Conservation (phyloP, 345 rosid genomes). For the Geranium rotundifolium region DNA sequence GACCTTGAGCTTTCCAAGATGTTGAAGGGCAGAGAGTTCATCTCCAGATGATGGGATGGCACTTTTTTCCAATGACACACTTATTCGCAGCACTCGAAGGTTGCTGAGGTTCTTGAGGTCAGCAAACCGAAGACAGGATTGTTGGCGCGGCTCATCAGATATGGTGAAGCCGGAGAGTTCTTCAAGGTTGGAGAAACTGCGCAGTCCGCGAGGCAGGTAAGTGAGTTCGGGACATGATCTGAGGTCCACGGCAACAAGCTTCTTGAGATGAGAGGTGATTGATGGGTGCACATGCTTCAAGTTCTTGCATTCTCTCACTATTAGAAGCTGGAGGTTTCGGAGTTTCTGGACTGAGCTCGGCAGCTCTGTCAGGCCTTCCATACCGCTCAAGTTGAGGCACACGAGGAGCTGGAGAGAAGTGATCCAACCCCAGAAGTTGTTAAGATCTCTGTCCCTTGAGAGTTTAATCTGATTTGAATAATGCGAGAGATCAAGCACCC, state of each 20-base stretch:
- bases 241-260: conserved; percentile 2
- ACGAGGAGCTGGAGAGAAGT: conserved; percentile 2
- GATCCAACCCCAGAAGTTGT: neutral
- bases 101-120: neutral
- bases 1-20: conserved; percentile 1
- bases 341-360: conserved; percentile 2
- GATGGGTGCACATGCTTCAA: neutral
- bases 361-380: conserved; percentile 1
- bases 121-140: neutral
- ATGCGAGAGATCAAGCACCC: conserved; percentile 7
- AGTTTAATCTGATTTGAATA: no score
- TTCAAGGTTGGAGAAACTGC: conserved; percentile 1
- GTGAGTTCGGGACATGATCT: conserved; percentile 3
- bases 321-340: conserved; percentile 3
- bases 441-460: no score
- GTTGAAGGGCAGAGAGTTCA: neutral
- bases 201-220: conserved; percentile 1
- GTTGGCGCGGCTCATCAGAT: neutral
- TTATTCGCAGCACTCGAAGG: neutral
- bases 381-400: conserved; percentile 1
- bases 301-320: conserved; percentile 1
- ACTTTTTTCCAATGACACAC: neutral
- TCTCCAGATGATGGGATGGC: neutral
- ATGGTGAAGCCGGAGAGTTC: conserved; percentile 5
- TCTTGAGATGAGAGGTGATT: conserved; percentile 2